A percentile compares a stretch with the other conserved stretches of the same genome.
phyloP scores from a whole-genome alignment of 2,329 filamentous ascomycete genomes.

The Nothophoma quercina region DNA sequence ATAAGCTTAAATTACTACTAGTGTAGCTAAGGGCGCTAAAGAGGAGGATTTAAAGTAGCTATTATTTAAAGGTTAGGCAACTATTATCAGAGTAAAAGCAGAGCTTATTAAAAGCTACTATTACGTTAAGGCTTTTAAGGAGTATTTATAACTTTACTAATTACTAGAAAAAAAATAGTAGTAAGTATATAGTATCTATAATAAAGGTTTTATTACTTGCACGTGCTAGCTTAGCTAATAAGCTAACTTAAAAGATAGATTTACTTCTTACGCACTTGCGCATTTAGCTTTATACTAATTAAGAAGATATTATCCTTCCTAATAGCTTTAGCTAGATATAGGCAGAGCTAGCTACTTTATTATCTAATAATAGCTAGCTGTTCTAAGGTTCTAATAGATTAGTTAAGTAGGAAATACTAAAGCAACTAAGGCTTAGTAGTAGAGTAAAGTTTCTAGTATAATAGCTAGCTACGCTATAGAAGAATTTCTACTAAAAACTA shows the following conservation, averaged over 20 bases:
- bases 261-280: constrained; percentile 1
- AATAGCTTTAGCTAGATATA: constrained; percentile 1
- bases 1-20: constrained; percentile 3
- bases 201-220: constrained; percentile 5
- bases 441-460: too few relatives aligned
- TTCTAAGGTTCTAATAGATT: too few relatives aligned
- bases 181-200: constrained; percentile 4
- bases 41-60: constrained; percentile 7
- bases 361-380: too few relatives aligned
- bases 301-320: constrained; percentile 4
- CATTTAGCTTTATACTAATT: constrained; percentile 4
- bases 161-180: not conserved
- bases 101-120: constrained; percentile 5
- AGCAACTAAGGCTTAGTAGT: too few relatives aligned
- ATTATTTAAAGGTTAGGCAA: constrained; percentile 1
- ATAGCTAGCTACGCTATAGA: too few relatives aligned
- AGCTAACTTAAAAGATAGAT: constrained; percentile 4
- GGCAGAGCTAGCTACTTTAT: too few relatives aligned
- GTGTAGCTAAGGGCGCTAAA: constrained; percentile 6
- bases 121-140: constrained; percentile 3
- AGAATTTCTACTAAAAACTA: too few relatives aligned
- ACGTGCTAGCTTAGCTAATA: not conserved
- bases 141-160: not conserved
- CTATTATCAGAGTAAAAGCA: not conserved
- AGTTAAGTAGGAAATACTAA: too few relatives aligned